Conservation (phyloP, 1,284 basidiomycete genomes). For the Singerocomus inundabilis region DNA sequence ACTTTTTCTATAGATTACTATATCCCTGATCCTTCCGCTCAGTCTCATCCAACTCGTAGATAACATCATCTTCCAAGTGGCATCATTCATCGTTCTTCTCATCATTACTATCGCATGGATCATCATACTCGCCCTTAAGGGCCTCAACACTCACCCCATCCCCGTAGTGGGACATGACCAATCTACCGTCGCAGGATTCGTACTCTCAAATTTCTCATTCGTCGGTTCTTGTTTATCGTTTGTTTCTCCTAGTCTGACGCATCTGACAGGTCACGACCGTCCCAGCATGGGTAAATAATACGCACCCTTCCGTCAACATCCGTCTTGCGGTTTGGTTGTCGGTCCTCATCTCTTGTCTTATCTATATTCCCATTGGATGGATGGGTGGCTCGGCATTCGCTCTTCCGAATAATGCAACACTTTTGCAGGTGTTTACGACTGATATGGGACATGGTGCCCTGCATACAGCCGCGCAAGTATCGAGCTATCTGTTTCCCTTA, state of each 20-base stretch:
- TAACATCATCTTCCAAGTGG: conserved; percentile 26
- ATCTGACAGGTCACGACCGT: conserved; percentile 21
- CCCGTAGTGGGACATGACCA: conserved; percentile 17
- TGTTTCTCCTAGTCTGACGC: background rate
- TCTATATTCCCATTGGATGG: conserved; percentile 27
- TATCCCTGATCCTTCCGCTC: conserved; percentile 20
- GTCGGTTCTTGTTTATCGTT: conserved; percentile 5
- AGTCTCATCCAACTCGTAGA: conserved; percentile 27
- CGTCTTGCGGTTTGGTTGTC: conserved; percentile 24
- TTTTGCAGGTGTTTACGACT: conserved; percentile 18
- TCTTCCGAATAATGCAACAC: conserved; percentile 10
- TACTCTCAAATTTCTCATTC: conserved; percentile 28
- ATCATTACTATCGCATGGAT: conserved; percentile 23
- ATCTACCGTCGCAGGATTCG: conserved; percentile 22
- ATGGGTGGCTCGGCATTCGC: conserved; percentile 20
- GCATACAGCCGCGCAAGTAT: conserved; percentile 12
- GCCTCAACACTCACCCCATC: conserved; percentile 8
- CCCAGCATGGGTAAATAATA: conserved; percentile 30
- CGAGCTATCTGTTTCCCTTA: conserved; percentile 26
- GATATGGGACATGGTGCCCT: conserved; percentile 1
- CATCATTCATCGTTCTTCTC: conserved; percentile 23
- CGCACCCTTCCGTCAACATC: conserved; percentile 22
- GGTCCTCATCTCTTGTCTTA: conserved; percentile 24
- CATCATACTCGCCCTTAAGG: conserved; percentile 14
- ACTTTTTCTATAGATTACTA: conserved; percentile 18